Evolutionary conservation across 257 asterid genomes (phyloP).

Genomic region (Nicotiana undulata): DNA sequence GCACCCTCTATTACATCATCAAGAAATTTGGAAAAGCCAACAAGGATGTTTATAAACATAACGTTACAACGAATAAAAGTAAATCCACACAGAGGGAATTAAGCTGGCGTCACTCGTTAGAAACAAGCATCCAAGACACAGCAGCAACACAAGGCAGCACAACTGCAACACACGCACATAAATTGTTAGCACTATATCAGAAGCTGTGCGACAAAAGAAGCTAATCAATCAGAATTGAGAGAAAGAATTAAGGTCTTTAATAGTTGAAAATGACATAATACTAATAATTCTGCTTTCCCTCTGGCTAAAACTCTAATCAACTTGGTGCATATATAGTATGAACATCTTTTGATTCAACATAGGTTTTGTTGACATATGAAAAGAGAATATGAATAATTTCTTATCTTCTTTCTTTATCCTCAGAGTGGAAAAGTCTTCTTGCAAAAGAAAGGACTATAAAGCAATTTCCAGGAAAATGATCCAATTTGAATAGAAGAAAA

Average conservation of each 20-base stretch:
- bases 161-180: conserved; percentile 36
- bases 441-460: not conserved
- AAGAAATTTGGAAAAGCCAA: not conserved
- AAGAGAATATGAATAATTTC: too few species aligned
- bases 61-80: not conserved
- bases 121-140: conserved; percentile 69
- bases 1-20: not conserved
- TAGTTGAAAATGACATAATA: too few species aligned
- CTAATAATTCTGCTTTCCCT: too few species aligned
- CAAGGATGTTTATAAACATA: not conserved
- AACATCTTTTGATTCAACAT: not conserved
- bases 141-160: conserved; percentile 81
- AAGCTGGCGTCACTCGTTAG: conserved; percentile 15
- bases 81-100: not conserved
- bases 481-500: too few species aligned
- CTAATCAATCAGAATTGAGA: not conserved
- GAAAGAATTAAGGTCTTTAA: too few species aligned
- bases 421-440: not conserved
- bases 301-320: not conserved
- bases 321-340: not conserved
- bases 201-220: not conserved
- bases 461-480: not conserved
- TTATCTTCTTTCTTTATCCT: not conserved
- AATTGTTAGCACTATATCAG: too few species aligned
- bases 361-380: not conserved